A percentile compares a stretch with the other conserved stretches of the same genome.
These are phyloP conservation scores for Aspergillus vadensis DNA, from an alignment of 2,329 filamentous ascomycete genomes.

Conservation along the genomic window DNA sequence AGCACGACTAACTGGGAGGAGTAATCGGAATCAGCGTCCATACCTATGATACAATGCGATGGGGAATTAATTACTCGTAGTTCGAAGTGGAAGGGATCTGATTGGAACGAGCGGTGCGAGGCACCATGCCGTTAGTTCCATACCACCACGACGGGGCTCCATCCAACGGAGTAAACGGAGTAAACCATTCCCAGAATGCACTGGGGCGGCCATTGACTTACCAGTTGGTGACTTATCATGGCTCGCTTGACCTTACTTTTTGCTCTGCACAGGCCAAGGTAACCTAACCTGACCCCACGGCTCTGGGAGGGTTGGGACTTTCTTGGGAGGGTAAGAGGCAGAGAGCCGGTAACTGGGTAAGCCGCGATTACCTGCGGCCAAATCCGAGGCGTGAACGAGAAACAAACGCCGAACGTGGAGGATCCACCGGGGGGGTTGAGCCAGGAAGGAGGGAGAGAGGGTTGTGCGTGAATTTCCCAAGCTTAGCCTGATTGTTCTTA, in stretches of 20 bases:
- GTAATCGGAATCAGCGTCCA: slow-evolving; percentile 8
- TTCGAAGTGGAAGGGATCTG: background rate
- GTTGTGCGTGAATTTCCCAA: slow-evolving; percentile 14
- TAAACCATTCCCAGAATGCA: background rate
- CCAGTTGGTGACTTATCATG: background rate
- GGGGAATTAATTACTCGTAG: slow-evolving; percentile 3
- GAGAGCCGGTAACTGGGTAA: background rate
- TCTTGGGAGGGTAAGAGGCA: too few relatives aligned
- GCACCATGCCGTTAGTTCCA: slow-evolving; percentile 8
- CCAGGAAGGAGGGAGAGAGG: background rate
- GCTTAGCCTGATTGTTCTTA: background rate
- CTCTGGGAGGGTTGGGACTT: background rate
- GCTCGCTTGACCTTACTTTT: background rate
- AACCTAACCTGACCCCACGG: slow-evolving; percentile 1
- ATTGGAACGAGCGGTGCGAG: slow-evolving; percentile 2
- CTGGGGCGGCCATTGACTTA: background rate
- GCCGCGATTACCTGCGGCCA: slow-evolving; percentile 18
- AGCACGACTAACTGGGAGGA: slow-evolving; percentile 8
- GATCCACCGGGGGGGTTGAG: background rate
- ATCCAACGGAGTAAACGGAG: background rate
- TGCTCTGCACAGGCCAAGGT: slow-evolving; percentile 3
- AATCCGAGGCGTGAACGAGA: slow-evolving; percentile 20
- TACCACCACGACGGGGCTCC: slow-evolving; percentile 1
- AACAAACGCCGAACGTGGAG: slow-evolving; percentile 15
- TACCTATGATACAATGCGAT: slow-evolving; percentile 14